phyloP scores from a whole-genome alignment of 176 grass and related monocot genomes.

The Thinopyrum elongatum region DNA sequence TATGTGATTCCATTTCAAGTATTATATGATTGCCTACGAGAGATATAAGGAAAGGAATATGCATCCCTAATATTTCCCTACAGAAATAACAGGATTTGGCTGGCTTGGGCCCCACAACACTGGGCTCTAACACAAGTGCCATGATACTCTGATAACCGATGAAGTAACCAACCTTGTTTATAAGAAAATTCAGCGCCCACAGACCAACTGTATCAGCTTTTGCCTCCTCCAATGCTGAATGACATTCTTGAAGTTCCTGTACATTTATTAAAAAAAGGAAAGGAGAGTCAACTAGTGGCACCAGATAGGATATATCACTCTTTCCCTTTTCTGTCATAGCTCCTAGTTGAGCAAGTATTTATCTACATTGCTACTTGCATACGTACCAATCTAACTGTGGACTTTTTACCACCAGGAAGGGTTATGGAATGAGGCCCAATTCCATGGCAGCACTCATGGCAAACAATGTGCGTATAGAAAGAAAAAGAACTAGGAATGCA shows the following conservation, averaged over 20 bases:
- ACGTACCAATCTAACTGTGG: slow-evolving; percentile 82
- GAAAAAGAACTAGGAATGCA: slow-evolving; percentile 21
- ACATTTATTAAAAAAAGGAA: neutral
- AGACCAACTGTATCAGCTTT: slow-evolving; percentile 99
- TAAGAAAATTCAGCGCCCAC: slow-evolving; percentile 91
- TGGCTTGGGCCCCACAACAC: neutral
- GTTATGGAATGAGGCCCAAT: slow-evolving; percentile 93
- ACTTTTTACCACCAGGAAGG: slow-evolving; percentile 78
- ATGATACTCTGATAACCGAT: neutral
- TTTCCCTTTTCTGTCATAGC: neutral
- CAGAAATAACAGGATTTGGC: neutral
- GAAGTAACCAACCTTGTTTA: slow-evolving; percentile 62
- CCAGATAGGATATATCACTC: neutral
- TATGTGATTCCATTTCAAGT: neutral
- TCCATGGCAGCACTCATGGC: slow-evolving; percentile 96
- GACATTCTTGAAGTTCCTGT: slow-evolving; percentile 87
- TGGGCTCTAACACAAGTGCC: neutral
- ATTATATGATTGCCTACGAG: neutral
- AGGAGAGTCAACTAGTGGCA: slow-evolving; percentile 13
- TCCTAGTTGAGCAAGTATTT: neutral
- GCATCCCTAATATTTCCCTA: neutral
- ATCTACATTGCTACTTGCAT: neutral
- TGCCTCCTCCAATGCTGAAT: slow-evolving; percentile 92
- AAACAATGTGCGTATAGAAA: slow-evolving; percentile 90
- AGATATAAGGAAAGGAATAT: neutral